These are phyloP conservation scores for Sisymbrium altissimum DNA, from an alignment of 345 rosid species.

Conservation along the genomic window DNA sequence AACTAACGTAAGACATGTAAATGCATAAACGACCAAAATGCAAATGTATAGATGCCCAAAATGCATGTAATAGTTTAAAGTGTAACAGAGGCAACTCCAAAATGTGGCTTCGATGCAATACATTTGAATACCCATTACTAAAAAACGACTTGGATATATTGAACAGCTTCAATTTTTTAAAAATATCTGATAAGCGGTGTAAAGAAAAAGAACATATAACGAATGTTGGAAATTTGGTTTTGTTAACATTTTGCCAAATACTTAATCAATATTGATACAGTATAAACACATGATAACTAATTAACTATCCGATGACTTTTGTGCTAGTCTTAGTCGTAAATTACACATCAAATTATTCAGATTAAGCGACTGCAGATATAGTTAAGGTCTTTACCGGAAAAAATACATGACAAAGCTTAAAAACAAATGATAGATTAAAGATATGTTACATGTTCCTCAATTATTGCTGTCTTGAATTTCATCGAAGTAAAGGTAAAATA, in stretches of 20 bases:
- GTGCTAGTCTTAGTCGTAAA: background rate
- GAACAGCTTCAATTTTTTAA: too few relatives aligned
- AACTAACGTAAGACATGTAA: too few relatives aligned
- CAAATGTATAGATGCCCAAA: too few relatives aligned
- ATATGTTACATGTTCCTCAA: background rate
- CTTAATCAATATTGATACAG: background rate
- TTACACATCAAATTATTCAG: background rate
- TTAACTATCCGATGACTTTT: background rate
- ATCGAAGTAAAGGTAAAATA: background rate
- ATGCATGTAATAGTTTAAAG: too few relatives aligned
- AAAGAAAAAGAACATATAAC: background rate
- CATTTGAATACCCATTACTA: too few relatives aligned
- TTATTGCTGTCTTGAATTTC: conserved; percentile 1
- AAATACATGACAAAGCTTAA: background rate
- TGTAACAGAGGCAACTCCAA: too few relatives aligned
- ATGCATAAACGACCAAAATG: too few relatives aligned
- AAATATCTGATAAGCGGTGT: background rate
- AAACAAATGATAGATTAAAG: background rate
- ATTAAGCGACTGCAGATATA: background rate
- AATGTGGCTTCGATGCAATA: too few relatives aligned
- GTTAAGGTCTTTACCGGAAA: background rate
- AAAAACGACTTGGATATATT: too few relatives aligned
- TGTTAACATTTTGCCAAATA: background rate
- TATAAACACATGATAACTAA: background rate
- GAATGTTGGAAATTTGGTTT: too few relatives aligned